Evolutionary conservation across 2,329 filamentous ascomycete genomes (phyloP).

Genomic region (Thelonectria rubi): DNA sequence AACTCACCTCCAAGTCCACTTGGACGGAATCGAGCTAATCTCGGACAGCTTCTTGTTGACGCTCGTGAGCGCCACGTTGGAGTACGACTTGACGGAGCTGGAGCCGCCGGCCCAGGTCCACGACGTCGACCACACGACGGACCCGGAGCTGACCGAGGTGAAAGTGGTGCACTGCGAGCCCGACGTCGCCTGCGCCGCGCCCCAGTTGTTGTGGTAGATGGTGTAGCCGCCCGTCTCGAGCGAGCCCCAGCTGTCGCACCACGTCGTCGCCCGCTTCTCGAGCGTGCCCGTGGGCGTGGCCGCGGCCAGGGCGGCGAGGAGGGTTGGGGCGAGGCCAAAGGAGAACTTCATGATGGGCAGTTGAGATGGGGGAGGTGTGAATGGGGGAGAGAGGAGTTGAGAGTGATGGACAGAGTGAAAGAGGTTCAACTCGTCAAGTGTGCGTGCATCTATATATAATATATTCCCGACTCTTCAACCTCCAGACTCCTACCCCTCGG

Average conservation of each 20-base stretch:
- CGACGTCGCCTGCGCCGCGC: slow-evolving; percentile 46
- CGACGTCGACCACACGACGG: slow-evolving; percentile 52
- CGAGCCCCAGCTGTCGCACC: slow-evolving; percentile 53
- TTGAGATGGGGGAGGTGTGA: no score
- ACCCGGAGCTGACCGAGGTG: slow-evolving; percentile 46
- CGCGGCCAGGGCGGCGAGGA: slow-evolving; percentile 43
- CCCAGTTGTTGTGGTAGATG: slow-evolving; percentile 65
- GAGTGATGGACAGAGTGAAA: background rate
- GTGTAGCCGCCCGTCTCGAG: slow-evolving; percentile 53
- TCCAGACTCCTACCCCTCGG: background rate
- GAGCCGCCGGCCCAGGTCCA: slow-evolving; percentile 54
- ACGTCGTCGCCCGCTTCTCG: slow-evolving; percentile 47
- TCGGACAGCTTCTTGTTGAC: slow-evolving; percentile 48
- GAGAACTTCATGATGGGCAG: slow-evolving; percentile 36
- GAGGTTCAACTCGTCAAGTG: background rate
- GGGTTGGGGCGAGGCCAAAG: slow-evolving; percentile 36
- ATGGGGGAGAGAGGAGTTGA: background rate
- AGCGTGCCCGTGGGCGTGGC: slow-evolving; percentile 44
- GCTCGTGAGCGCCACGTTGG: slow-evolving; percentile 53
- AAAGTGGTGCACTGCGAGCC: slow-evolving; percentile 55
- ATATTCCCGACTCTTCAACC: background rate
- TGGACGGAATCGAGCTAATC: slow-evolving; percentile 49
- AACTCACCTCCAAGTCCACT: slow-evolving; percentile 41
- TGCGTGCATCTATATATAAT: background rate
- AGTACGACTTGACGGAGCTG: slow-evolving; percentile 55